These are phyloP conservation scores for Pyrenopolyporus hunteri DNA, from an alignment of 495 filamentous ascomycete species.

Conservation along the genomic window DNA sequence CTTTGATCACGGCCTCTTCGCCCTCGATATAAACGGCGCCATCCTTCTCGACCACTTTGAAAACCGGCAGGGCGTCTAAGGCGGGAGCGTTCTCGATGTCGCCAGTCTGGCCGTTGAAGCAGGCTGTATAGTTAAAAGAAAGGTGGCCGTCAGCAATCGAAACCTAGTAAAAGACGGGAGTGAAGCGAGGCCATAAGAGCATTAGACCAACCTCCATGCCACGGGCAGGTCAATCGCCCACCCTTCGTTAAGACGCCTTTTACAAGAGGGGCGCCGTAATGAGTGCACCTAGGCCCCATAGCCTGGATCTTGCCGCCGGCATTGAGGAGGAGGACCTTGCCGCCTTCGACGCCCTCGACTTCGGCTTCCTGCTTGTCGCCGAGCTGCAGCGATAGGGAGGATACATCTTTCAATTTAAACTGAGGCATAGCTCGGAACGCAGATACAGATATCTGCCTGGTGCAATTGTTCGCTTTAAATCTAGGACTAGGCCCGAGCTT, in stretches of 20 bases:
- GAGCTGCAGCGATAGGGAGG: constrained; percentile 71
- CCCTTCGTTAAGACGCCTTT: constrained; percentile 81
- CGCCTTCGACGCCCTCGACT: constrained; percentile 83
- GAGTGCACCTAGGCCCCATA: constrained; percentile 85
- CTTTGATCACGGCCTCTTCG: constrained; percentile 79
- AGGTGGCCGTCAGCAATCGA: constrained; percentile 21
- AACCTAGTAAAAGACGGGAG: neutral
- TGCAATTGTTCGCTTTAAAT: constrained; percentile 1
- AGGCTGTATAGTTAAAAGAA: constrained; percentile 61
- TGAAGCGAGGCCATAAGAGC: neutral
- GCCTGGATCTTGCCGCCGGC: constrained; percentile 74
- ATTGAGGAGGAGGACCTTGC: constrained; percentile 85
- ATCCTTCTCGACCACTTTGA: constrained; percentile 77
- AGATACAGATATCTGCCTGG: constrained; percentile 30
- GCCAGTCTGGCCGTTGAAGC: constrained; percentile 86
- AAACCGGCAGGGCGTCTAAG: constrained; percentile 78
- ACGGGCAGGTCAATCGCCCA: constrained; percentile 87
- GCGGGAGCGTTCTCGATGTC: constrained; percentile 96
- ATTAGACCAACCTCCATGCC: constrained; percentile 79
- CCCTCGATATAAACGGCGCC: constrained; percentile 84
- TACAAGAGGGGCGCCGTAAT: constrained; percentile 87
- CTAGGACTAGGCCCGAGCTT: constrained; percentile 1
- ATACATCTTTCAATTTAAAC: constrained; percentile 85
- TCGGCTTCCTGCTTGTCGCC: constrained; percentile 88
- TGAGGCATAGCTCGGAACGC: constrained; percentile 59